Evolutionary conservation across 2,329 filamentous ascomycete genomes (phyloP).

Genomic region (Alternaria sp.): DNA sequence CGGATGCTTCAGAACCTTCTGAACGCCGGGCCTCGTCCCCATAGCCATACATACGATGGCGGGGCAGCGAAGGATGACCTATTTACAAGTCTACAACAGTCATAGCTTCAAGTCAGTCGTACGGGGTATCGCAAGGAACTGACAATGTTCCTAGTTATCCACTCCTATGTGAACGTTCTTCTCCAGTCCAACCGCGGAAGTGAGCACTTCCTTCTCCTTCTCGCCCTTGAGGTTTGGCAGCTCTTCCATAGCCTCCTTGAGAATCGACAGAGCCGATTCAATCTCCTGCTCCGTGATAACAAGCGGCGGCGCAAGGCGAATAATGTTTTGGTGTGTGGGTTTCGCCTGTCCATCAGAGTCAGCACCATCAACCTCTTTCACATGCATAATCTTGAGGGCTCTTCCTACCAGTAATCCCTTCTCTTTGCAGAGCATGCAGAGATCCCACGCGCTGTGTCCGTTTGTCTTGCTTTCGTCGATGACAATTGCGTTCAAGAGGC

Average conservation of each 20-base stretch:
- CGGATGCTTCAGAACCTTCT: neutral
- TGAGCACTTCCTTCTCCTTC: conserved; percentile 60
- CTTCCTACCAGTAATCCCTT: conserved; percentile 86
- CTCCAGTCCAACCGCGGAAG: conserved; percentile 48
- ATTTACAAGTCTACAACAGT: neutral
- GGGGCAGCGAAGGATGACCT: neutral
- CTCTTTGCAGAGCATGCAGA: conserved; percentile 93
- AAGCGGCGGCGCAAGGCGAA: conserved; percentile 93
- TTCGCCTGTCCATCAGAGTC: conserved; percentile 72
- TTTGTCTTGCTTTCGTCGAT: conserved; percentile 89
- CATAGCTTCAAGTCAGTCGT: neutral
- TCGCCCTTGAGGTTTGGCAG: conserved; percentile 71
- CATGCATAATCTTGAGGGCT: conserved; percentile 51
- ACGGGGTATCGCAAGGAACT: conserved; percentile 24
- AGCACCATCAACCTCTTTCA: conserved; percentile 34
- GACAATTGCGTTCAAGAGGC: conserved; percentile 91
- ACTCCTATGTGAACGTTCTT: conserved; percentile 67
- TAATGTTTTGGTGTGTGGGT: conserved; percentile 98
- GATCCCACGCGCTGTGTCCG: conserved; percentile 91
- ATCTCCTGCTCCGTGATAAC: conserved; percentile 93
- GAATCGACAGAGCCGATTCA: conserved; percentile 76
- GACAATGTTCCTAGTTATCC: conserved; percentile 55
- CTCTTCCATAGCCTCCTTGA: conserved; percentile 81
- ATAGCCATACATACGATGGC: neutral
- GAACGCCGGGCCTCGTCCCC: neutral